A percentile compares a stretch with the other conserved stretches of the same genome.
phyloP scores from a whole-genome alignment of 805 yeast species.

The Saturnispora besseyi region DNA sequence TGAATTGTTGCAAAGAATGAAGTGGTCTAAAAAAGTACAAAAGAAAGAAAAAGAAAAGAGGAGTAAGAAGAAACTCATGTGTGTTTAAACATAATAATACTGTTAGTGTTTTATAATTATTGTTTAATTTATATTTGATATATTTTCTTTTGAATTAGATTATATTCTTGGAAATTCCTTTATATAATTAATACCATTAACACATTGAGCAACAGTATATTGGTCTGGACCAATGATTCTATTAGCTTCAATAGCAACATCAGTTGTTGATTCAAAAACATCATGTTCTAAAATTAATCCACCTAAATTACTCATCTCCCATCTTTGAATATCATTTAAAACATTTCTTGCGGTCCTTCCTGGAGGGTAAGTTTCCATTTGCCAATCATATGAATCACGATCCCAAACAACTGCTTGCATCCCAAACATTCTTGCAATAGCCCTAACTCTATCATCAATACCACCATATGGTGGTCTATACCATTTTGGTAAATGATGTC shows the following conservation, averaged over 20 bases:
- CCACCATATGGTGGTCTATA: slow-evolving; percentile 98
- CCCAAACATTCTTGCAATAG: slow-evolving; percentile 75
- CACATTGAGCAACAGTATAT: slow-evolving; percentile 72
- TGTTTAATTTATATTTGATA: background rate
- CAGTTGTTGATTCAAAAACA: slow-evolving; percentile 54
- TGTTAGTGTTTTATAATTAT: background rate
- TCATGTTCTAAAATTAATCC: slow-evolving; percentile 90
- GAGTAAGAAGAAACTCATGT: background rate
- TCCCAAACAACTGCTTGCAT: slow-evolving; percentile 89
- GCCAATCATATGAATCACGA: slow-evolving; percentile 82
- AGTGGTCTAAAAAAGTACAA: background rate
- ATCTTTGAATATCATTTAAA: slow-evolving; percentile 43
- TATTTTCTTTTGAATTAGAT: background rate
- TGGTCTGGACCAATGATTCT: slow-evolving; percentile 52
- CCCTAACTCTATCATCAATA: slow-evolving; percentile 74
- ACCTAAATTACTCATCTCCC: slow-evolving; percentile 33
- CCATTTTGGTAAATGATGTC: slow-evolving; percentile 79
- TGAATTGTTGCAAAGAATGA: background rate
- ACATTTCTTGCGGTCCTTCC: slow-evolving; percentile 44
- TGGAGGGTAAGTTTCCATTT: slow-evolving; percentile 41
- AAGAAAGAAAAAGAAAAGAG: background rate
- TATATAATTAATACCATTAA: slow-evolving; percentile 55
- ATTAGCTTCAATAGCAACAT: slow-evolving; percentile 52
- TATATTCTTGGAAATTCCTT: slow-evolving; percentile 19
- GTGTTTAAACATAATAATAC: background rate